Evolutionary conservation across 1,139 yeast species (phyloP), one percentile per base, ranked within the genome.

Genomic region (Magnusiomyces ingens): DNA sequence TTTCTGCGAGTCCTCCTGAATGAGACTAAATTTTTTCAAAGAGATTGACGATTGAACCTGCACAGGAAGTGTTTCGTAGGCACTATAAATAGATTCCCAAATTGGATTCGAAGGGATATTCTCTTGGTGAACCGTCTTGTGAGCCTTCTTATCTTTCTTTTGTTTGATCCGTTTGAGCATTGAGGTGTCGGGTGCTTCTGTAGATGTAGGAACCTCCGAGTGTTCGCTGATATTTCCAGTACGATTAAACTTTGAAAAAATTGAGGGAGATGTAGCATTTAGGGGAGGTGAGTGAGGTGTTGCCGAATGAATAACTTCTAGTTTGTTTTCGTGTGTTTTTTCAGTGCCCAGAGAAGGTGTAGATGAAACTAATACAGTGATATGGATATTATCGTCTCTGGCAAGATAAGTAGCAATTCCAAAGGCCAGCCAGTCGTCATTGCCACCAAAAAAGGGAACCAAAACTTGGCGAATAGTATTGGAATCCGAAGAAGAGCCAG

Each of bases 381-480:
- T 52, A n/a, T 35, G 19, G 37, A 55, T 37, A 21, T 50, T 41
- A 6, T 51, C 54, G 22, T 55, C 52, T 17, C 51, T 51, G 26
- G 55, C 57, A 17, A 55, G 19, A 38, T 52, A 55, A 5, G 48
- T 17, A n/a, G 54, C 52, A 3, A 55, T 29, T 2, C 55, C 55
- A 21, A 55, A 40, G 2, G 57, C 57, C 11, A 55, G 41, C 36
- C 45, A 48, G 40, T 55, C 57, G 38, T 44, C 50, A 5, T 21
- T 6, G 8, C 54, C 55, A 11, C 57, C 57, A 48, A 35, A 55
- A 15, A 50, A 52, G 6, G 57, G 57, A 8, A 55, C 35, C 17
- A 50, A 40, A 15, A 55, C 53, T 0, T 50, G 51, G 35, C 56
- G 52, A 4, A 19, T 13, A 15, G 45, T 26, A 26, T 26, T 26